Conservation (phyloP, 176 grass and related monocot species). For the maize (Zea mays) region DNA sequence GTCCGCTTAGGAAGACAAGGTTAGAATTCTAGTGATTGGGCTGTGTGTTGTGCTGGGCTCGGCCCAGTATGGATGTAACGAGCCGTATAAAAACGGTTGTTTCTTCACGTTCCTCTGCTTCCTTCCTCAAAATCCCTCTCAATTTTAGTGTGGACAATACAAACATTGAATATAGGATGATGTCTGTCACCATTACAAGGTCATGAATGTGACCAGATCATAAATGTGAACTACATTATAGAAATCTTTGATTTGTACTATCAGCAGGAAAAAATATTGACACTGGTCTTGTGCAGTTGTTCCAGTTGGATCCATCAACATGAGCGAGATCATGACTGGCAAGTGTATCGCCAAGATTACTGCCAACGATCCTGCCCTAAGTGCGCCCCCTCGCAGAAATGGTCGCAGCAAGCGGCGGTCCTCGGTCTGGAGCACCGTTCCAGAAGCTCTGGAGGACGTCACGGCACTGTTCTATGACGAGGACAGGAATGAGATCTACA, state of each 20-base stretch:
- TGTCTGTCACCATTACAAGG: background rate
- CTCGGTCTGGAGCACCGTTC: constrained; percentile 63
- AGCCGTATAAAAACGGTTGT: no score
- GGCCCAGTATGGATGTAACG: no score
- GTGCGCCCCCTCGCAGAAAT: constrained; percentile 41
- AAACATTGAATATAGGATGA: background rate
- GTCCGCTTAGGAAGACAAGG: no score
- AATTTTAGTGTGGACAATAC: no score
- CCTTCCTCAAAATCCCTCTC: no score
- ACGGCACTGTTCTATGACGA: constrained; percentile 95
- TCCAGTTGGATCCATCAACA: constrained; percentile 89
- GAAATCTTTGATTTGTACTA: constrained; percentile 15
- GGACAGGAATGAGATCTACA: constrained; percentile 97
- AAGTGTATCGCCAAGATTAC: constrained; percentile 98
- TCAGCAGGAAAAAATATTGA: background rate
- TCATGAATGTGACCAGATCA: background rate
- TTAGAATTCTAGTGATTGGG: no score
- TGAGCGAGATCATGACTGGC: constrained; percentile 94
- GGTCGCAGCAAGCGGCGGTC: constrained; percentile 38
- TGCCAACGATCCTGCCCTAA: constrained; percentile 63
- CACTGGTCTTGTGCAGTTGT: constrained; percentile 34
- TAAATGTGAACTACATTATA: background rate
- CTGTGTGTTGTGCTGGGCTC: no score
- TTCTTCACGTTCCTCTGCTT: no score
- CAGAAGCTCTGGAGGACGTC: constrained; percentile 87